phyloP scores from a whole-genome alignment of 495 filamentous ascomycete species.

The Pyrenopolyporus hunteri region DNA sequence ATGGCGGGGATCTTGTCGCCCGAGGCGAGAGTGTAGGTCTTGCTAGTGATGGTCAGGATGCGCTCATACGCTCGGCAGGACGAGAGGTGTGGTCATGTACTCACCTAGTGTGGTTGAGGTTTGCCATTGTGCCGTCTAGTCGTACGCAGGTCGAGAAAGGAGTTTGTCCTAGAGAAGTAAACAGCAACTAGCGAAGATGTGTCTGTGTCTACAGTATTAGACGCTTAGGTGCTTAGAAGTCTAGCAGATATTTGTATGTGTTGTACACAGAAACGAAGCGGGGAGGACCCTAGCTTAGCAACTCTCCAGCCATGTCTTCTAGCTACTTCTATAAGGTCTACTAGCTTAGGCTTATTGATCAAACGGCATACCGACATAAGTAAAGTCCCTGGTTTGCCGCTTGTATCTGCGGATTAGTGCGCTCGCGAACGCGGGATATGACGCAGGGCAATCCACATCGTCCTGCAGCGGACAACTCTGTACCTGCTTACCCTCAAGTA shows the following conservation, averaged over 20 bases:
- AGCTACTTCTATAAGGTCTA: constrained; percentile 26
- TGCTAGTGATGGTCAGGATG: constrained; percentile 41
- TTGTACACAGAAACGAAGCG: neutral
- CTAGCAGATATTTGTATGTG: constrained; percentile 22
- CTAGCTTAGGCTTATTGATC: too few relatives aligned
- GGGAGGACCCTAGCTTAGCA: neutral
- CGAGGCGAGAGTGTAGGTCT: constrained; percentile 79
- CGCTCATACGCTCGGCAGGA: neutral
- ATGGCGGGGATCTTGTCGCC: constrained; percentile 79
- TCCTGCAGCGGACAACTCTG: neutral
- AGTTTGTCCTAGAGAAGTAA: neutral
- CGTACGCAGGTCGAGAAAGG: neutral
- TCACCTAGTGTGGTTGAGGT: constrained; percentile 46
- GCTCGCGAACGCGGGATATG: constrained; percentile 22
- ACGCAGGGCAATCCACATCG: constrained; percentile 17
- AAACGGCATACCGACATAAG: too few relatives aligned
- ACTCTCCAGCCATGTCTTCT: constrained; percentile 17
- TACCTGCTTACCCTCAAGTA: neutral
- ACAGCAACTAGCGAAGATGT: constrained; percentile 1
- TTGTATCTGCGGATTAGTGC: too few relatives aligned
- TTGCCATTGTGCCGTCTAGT: constrained; percentile 41
- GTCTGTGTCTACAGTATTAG: too few relatives aligned
- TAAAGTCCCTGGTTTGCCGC: too few relatives aligned
- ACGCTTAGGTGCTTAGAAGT: too few relatives aligned
- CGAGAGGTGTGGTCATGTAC: neutral